Evolutionary conservation across 2,329 filamentous ascomycete species (phyloP).

Genomic region (Pseudopithomyces chartarum): DNA sequence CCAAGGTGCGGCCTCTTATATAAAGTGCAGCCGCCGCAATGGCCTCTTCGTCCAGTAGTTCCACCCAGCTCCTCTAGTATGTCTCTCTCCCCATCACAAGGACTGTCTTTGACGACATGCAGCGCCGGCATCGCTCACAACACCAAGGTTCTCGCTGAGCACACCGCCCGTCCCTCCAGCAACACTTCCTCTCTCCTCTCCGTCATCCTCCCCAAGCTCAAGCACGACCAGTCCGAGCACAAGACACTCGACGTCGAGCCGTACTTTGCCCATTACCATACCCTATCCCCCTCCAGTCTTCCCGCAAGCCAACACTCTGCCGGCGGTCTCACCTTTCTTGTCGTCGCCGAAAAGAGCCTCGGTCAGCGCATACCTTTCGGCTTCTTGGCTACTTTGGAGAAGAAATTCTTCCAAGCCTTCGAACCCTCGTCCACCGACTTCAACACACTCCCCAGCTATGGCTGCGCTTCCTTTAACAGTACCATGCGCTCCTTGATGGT

Average conservation of each 20-base stretch:
- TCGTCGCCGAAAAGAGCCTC: constrained; percentile 79
- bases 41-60: constrained; percentile 43
- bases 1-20: not conserved
- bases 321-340: constrained; percentile 87
- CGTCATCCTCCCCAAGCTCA: constrained; percentile 93
- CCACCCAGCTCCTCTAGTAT: constrained; percentile 48
- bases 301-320: constrained; percentile 60
- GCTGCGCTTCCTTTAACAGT: constrained; percentile 83
- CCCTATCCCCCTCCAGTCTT: constrained; percentile 76
- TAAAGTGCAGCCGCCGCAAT: constrained; percentile 22
- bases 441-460: constrained; percentile 80
- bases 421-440: constrained; percentile 72
- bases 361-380: constrained; percentile 91
- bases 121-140: constrained; percentile 95
- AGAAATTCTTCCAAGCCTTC: constrained; percentile 79
- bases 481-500: constrained; percentile 79
- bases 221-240: constrained; percentile 79
- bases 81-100: not conserved
- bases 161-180: constrained; percentile 82
- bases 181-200: constrained; percentile 87
- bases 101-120: constrained; percentile 17
- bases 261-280: constrained; percentile 94
- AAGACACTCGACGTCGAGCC: constrained; percentile 91
- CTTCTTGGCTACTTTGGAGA: constrained; percentile 88
- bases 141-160: constrained; percentile 90